Base-by-base conservation (phyloP, 805 yeast species). In the Candida xyloterini region DNA sequence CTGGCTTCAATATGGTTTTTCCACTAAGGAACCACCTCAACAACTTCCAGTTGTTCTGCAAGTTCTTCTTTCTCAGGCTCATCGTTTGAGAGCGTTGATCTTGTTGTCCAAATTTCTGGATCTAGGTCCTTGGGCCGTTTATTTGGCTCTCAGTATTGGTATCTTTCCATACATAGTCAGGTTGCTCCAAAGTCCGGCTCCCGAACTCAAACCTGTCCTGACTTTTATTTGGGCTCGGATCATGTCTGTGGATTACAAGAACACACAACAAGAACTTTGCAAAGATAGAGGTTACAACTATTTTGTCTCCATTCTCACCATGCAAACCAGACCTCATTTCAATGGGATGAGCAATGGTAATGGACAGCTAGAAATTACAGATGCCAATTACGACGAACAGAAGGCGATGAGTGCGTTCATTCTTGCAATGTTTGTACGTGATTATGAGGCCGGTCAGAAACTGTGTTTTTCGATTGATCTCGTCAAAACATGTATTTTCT, bases 201-300 rank as follows among this genome's bases (percentile, higher is more conserved):
- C 87, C 20, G 98, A 93, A 55, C 69, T 93, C 43, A 89, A 89
- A 54, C 98, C 98, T 0, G 95, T 91, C 3, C 65, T 93, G 42
- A 93, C 93, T 1, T 93, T 91, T 55, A 93, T 93, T 39, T 93
- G 99, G 99, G 96, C 98, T 0, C 73, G 98, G 50, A 88, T 93
- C 15, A 88, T 93, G 93, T 90, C 97, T 3, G 95, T 93, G 16
- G 98, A 91, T 62, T 83, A 84, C 59, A 76, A 78, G 48, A 83
- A 84, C 54, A 87, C 96, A 3, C 99, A 93, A 60, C 89, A 83
- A 47, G 99, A 93, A 56, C 72, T 93, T 22, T 76, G 93, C 48
- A 90, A 90, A 53, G 98, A 91, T 56, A 84, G 83, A 55, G 96
- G 96, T 0, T 90, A 80, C 61, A 79, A 81, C 52, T 91, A 93